phyloP scores from a whole-genome alignment of 768 basidiomycete genomes.

The Pisolithus tinctorius region DNA sequence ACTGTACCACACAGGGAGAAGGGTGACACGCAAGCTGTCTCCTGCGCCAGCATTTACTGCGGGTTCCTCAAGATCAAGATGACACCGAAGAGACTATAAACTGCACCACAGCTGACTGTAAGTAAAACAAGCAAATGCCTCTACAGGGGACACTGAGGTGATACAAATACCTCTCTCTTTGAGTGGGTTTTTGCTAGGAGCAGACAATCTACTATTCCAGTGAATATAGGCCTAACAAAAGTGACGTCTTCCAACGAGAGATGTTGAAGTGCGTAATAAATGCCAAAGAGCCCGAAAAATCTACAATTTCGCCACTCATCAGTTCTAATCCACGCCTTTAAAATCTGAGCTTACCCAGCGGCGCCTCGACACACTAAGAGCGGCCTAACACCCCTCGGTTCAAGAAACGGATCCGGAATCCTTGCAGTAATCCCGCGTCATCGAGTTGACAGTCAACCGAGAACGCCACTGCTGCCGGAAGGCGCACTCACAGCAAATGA shows the following conservation, averaged over 20 bases:
- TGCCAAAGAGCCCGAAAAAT: slow-evolving; percentile 68
- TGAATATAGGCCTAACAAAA: slow-evolving; percentile 65
- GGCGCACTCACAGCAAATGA: slow-evolving; percentile 40
- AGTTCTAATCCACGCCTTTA: too few relatives aligned
- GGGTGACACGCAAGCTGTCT: slow-evolving; percentile 52
- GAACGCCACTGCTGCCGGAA: not conserved
- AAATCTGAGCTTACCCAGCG: slow-evolving; percentile 41
- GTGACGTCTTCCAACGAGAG: slow-evolving; percentile 75
- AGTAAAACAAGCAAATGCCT: not conserved
- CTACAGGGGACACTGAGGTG: slow-evolving; percentile 26
- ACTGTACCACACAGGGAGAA: slow-evolving; percentile 27
- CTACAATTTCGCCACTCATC: slow-evolving; percentile 16
- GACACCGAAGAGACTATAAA: slow-evolving; percentile 68
- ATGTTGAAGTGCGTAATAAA: slow-evolving; percentile 69
- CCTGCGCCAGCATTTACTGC: slow-evolving; percentile 9
- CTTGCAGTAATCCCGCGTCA: slow-evolving; percentile 29
- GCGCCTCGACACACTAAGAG: slow-evolving; percentile 55
- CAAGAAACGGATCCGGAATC: slow-evolving; percentile 54
- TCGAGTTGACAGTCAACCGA: not conserved
- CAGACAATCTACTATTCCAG: slow-evolving; percentile 54
- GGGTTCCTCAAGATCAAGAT: slow-evolving; percentile 46
- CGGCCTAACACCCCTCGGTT: slow-evolving; percentile 60
- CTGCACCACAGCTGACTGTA: slow-evolving; percentile 19
- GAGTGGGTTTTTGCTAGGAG: slow-evolving; percentile 57
- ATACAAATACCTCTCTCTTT: slow-evolving; percentile 48